Base-by-base conservation (phyloP, 495 filamentous ascomycete genomes). In the Neurospora sp. region DNA sequence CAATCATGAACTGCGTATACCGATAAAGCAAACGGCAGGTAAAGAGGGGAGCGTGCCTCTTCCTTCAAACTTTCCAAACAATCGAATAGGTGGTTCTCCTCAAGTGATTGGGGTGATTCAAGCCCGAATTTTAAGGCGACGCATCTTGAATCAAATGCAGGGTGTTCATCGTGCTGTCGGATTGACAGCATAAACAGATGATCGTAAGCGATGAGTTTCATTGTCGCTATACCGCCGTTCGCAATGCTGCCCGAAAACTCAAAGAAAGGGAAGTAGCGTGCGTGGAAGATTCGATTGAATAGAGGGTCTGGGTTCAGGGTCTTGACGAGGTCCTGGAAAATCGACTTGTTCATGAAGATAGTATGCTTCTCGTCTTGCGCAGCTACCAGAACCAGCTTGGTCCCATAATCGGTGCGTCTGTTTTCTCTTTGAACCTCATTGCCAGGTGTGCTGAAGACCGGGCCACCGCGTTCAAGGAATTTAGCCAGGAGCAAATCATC, bases 141-240 rank as follows among this genome's bases (percentile, higher is more conserved):
- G 20, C 46, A 54, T 54, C 11, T 27, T 10, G 46, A 54, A 54
- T 54, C 46, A 54, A 54, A 54, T 27, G 46, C 4, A 54, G 46
- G 20, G 1, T 54, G 2, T 23, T 27, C 20, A 6, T 6, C 5
- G 11, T 54, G 46, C 46, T 54, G 46, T 11, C 46, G 20, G 10
- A 54, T 27, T 27, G 46, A 54, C 9, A 54, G 6, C 46, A 54
- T 54, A 14, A 27, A 54, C 46, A 2, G 5, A 14, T 0, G 5
- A 5, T 1, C 0, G 9, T 0, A 0, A 27, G 10, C 20, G 12
- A 1, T 27, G 3, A 54, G 4, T 2, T 12, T 0, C 4, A 54
- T 54, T 23, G 46, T 54, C 9, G 20, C 46, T 54, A 27, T 54
- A 2, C 46, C 46, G 10, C 46, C 46, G 46, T 54, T 54, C 20